Conservation (phyloP, 2,329 filamentous ascomycete species). For the Aspergillus luchuensis region DNA sequence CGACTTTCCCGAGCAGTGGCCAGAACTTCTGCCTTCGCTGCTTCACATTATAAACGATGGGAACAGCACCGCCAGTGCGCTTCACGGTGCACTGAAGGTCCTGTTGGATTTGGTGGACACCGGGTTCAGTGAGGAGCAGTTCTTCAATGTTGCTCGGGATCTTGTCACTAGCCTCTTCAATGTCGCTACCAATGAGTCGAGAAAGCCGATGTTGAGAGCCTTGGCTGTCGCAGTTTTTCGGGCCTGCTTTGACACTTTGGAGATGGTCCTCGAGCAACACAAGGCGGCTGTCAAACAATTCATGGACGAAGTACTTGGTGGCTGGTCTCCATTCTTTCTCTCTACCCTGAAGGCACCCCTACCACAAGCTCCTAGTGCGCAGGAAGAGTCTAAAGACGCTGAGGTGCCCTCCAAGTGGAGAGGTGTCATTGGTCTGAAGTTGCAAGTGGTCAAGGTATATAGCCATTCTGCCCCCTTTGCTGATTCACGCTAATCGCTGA, state of each 20-base stretch:
- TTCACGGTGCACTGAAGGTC: slow-evolving; percentile 87
- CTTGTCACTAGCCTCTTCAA: slow-evolving; percentile 82
- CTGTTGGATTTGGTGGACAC: slow-evolving; percentile 89
- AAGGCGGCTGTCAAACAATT: slow-evolving; percentile 83
- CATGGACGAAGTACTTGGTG: slow-evolving; percentile 77
- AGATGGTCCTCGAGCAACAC: slow-evolving; percentile 95
- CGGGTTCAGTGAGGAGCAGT: slow-evolving; percentile 89
- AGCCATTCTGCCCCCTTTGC: slow-evolving; percentile 1
- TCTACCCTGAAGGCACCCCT: slow-evolving; percentile 73
- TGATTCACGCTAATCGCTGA: slow-evolving; percentile 16
- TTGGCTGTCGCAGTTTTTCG: slow-evolving; percentile 89
- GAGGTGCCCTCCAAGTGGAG: slow-evolving; percentile 69
- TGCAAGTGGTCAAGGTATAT: slow-evolving; percentile 79
- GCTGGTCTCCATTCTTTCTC: slow-evolving; percentile 90
- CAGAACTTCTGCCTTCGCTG: slow-evolving; percentile 78
- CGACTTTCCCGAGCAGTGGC: slow-evolving; percentile 95
- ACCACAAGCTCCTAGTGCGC: slow-evolving; percentile 59
- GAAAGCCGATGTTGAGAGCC: slow-evolving; percentile 75
- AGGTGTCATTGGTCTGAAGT: slow-evolving; percentile 80
- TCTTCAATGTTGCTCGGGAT: slow-evolving; percentile 84
- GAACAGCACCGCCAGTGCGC: slow-evolving; percentile 72
- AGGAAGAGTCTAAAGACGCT: slow-evolving; percentile 60
- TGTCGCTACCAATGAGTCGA: slow-evolving; percentile 73
- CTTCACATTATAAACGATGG: slow-evolving; percentile 70
- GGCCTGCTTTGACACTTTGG: slow-evolving; percentile 88